Evolutionary conservation across 257 asterid species (phyloP), one percentile per base, ranked within the genome.

Genomic region (Coffea canephora): DNA sequence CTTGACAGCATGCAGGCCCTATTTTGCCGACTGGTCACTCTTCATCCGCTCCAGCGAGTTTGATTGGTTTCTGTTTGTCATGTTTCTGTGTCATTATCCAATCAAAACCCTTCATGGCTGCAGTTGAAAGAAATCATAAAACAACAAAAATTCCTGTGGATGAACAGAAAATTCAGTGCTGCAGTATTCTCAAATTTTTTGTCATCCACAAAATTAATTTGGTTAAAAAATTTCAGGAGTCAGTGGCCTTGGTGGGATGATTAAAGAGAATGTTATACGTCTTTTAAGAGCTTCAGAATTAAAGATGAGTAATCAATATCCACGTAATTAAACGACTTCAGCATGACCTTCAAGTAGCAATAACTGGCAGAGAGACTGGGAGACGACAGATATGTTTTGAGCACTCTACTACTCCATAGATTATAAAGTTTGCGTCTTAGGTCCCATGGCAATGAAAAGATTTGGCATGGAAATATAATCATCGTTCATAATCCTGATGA

Each of bases 51-150:
- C 57, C 16, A 23, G 13, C 70, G 41, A 75, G 48, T 74, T 65
- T 18, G 34, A 31, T 31, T 31, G 34, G 34, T 31, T 31, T 31
- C 34, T 55, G 62, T 55, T 55, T 55, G 64, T 31, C 21, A 31
- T 54, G 68, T 34, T 49, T 25, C 25, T 18, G 3, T 54, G 9
- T 6, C 19, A 19, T 34, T 16, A 13, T 36, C 16, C 36, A 54
- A 64, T 54, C 77, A 48, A 18, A 54, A 55, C 3, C n/a, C 1
- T 74, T 74, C 78, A 31, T 55, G 25, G 70, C 78, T 57, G 69
- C 57, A 39, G 69, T 57, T 75, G 70, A 74, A 74, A 36, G 78
- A 55, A 74, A 48, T n/a, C 71, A 66, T 36, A 15, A 36, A 66
- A 31, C 64, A 34, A 66, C 45, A 34, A 10, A 31, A 43, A 55